A percentile compares a stretch with the other conserved stretches of the same genome.
These are phyloP conservation scores for Cryomyces minteri DNA, from an alignment of 495 filamentous ascomycete genomes.

Conservation along the genomic window DNA sequence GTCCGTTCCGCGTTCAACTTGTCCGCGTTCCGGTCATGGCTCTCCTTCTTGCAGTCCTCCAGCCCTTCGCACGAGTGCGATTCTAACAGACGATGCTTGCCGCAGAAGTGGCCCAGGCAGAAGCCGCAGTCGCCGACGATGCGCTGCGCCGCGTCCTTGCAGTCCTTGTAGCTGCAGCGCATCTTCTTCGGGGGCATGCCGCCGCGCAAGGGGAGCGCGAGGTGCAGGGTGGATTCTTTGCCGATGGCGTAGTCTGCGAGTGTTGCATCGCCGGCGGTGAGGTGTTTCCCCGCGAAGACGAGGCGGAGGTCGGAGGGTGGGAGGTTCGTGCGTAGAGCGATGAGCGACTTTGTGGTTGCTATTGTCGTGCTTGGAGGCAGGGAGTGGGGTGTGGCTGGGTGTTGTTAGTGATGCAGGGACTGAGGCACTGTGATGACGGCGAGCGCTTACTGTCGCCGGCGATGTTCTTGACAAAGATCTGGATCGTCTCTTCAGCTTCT, in stretches of 20 bases:
- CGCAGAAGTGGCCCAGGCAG: conserved; percentile 85
- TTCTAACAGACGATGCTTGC: conserved; percentile 81
- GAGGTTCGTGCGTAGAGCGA: conserved; percentile 26
- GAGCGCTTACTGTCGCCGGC: conserved; percentile 25
- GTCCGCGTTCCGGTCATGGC: conserved; percentile 76
- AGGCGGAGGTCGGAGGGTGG: conserved; percentile 20
- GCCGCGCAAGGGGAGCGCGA: conserved; percentile 22
- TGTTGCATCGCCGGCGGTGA: conserved; percentile 13
- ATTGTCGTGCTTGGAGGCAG: conserved; percentile 24
- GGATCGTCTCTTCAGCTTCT: conserved; percentile 22
- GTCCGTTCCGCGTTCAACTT: conserved; percentile 86
- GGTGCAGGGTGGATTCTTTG: conserved; percentile 23
- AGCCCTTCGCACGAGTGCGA: conserved; percentile 85
- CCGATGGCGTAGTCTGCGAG: conserved; percentile 21
- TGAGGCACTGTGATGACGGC: conserved; percentile 1
- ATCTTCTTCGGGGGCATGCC: conserved; percentile 57
- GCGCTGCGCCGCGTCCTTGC: conserved; percentile 65
- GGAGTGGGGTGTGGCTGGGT: conserved; percentile 26
- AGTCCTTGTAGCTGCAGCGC: conserved; percentile 74
- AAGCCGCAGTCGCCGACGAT: conserved; percentile 95
- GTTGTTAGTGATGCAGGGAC: neutral
- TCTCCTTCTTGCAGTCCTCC: conserved; percentile 94
- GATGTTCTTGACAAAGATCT: conserved; percentile 32
- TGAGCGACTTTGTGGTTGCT: conserved; percentile 24
- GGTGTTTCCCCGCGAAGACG: conserved; percentile 29